Evolutionary conservation across 75 land plant species (phyloP).

Genomic region (Cryptomeria japonica): DNA sequence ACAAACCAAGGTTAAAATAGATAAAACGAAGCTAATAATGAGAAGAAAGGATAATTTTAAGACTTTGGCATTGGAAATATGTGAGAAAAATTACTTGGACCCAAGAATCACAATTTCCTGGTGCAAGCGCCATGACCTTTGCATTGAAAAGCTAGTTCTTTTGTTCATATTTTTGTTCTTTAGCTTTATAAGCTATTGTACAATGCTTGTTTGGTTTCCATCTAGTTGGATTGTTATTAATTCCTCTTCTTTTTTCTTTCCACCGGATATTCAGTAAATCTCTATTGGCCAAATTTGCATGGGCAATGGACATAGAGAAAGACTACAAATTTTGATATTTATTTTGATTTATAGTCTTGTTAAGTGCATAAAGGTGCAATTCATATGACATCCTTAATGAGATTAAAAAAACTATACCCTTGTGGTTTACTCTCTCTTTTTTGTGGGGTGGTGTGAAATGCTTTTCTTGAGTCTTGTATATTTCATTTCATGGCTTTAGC

Average conservation of each 20-base stretch:
- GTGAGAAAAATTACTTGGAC: constrained; percentile 96
- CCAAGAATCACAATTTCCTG: constrained; percentile 97
- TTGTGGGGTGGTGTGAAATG: not conserved
- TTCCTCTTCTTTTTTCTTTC: not conserved
- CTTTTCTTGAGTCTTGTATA: not conserved
- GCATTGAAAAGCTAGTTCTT: constrained; percentile 86
- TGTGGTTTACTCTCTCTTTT: not conserved
- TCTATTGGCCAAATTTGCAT: constrained; percentile 90
- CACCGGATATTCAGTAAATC: constrained; percentile 92
- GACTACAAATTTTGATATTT: constrained; percentile 71
- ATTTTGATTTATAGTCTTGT: not conserved
- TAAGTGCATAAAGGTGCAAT: not conserved
- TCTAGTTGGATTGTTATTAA: not conserved
- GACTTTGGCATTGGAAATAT: constrained; percentile 93
- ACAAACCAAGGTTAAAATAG: constrained; percentile 72
- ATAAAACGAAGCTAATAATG: constrained; percentile 79
- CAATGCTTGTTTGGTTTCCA: not conserved
- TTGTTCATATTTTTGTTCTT: not conserved
- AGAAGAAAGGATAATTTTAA: constrained; percentile 85
- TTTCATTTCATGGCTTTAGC: not conserved
- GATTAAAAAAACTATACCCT: constrained; percentile 2
- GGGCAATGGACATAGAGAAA: constrained; percentile 97
- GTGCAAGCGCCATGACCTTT: constrained; percentile 98
- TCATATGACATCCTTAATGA: constrained; percentile 1
- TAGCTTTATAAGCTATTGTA: not conserved